These are phyloP conservation scores for Pseudonitzschia multiseries DNA, from an alignment of 108 stramenopile species.

Conservation along the genomic window DNA sequence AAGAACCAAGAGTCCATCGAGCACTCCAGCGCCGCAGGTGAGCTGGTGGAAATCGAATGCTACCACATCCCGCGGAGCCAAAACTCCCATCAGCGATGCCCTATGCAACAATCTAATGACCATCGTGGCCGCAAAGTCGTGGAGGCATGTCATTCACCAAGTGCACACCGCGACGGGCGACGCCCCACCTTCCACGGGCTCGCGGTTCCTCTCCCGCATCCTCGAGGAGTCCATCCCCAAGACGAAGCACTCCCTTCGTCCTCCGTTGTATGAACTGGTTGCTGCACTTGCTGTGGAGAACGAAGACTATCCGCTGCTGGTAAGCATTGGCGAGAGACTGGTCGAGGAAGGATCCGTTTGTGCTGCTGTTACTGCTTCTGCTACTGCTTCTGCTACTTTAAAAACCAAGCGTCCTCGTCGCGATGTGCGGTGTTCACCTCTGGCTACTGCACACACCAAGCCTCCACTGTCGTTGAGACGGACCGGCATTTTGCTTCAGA, in stretches of 20 bases:
- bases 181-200: too few species aligned
- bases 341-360: constrained; percentile 18
- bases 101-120: constrained; percentile 39
- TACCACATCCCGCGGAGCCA: constrained; percentile 54
- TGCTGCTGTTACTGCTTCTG: background rate
- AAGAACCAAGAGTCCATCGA: too few species aligned
- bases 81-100: constrained; percentile 56
- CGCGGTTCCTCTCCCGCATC: background rate
- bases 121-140: background rate
- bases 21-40: too few species aligned
- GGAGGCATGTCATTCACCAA: background rate
- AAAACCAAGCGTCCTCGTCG: too few species aligned
- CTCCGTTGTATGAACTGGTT: constrained; percentile 15
- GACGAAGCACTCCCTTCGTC: constrained; percentile 25
- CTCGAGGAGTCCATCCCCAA: background rate
- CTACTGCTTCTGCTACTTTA: background rate
- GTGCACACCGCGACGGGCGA: background rate
- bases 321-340: constrained; percentile 23
- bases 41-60: constrained; percentile 25
- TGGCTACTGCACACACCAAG: background rate
- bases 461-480: background rate
- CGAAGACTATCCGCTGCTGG: constrained; percentile 7
- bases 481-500: constrained; percentile 23
- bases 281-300: background rate
- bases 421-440: background rate